Conservation (phyloP, 192 early-diverging fungal genomes). For the Chytriomyces confervae region DNA sequence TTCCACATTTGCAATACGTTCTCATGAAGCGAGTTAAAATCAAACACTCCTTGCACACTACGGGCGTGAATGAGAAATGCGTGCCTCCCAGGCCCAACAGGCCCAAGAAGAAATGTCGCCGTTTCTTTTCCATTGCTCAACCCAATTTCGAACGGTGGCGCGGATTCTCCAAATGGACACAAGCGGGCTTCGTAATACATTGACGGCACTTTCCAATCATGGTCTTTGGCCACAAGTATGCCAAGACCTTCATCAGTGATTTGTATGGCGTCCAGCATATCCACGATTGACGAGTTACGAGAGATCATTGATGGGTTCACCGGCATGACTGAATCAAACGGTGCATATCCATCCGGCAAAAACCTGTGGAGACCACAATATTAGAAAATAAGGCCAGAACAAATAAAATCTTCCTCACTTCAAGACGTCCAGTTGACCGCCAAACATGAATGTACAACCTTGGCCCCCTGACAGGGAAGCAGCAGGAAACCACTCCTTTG, state of each 20-base stretch:
- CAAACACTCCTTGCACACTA: too few species aligned
- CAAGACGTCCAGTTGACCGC: constrained; percentile 49
- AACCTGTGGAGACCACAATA: neutral
- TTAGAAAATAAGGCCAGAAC: constrained; percentile 25
- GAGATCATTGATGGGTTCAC: neutral
- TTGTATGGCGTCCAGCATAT: neutral
- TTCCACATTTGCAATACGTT: constrained; percentile 16
- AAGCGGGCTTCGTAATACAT: constrained; percentile 18
- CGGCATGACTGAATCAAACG: neutral
- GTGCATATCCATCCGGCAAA: constrained; percentile 7
- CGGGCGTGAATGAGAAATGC: too few species aligned
- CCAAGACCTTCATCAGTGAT: neutral
- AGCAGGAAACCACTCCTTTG: constrained; percentile 65
- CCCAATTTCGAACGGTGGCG: too few species aligned
- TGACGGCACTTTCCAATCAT: constrained; percentile 17
- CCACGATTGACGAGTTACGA: neutral
- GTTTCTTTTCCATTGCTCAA: too few species aligned
- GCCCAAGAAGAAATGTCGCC: too few species aligned
- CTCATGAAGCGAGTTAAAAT: neutral
- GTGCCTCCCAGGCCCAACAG: too few species aligned
- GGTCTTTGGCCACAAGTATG: neutral
- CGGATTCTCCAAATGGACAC: neutral
- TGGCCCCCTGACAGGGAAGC: constrained; percentile 76
- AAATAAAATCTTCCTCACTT: constrained; percentile 21
- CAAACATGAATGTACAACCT: constrained; percentile 74